Base-by-base conservation (phyloP, 148 eudicot species). In the Cornus suecica region DNA sequence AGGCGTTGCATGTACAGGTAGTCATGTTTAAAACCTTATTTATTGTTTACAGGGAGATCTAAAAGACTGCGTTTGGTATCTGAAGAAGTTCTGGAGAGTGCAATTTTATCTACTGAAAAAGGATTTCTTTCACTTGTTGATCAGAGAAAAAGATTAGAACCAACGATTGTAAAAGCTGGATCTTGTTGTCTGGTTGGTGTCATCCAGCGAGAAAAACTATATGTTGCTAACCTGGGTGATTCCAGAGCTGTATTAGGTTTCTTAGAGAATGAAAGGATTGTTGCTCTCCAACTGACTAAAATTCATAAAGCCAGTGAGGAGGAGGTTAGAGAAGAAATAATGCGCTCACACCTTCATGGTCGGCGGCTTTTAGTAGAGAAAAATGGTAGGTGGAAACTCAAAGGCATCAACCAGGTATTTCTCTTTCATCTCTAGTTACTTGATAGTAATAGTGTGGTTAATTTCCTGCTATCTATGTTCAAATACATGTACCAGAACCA, bases 401-500 rank as follows among this genome's bases (percentile, higher is more conserved):
- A 88, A 72, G 98, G 97, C 70, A 86, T 93, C 34, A 91, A 90
- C 67, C 98, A 93, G 98, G 97, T 37, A n/a, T n/a, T n/a, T n/a
- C n/a, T n/a, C n/a, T n/a, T n/a, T n/a, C n/a, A n/a, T n/a, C n/a
- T n/a, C n/a, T n/a, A n/a, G n/a, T n/a, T n/a, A n/a, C n/a, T n/a
- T n/a, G n/a, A n/a, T n/a, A n/a, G n/a, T n/a, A n/a, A n/a, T n/a
- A n/a, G n/a, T n/a, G n/a, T n/a, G n/a, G n/a, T n/a, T n/a, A n/a
- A n/a, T n/a, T n/a, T n/a, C n/a, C n/a, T n/a, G n/a, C n/a, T n/a
- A n/a, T n/a, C n/a, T n/a, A n/a, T n/a, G n/a, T n/a, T n/a, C n/a
- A n/a, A n/a, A n/a, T n/a, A n/a, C n/a, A n/a, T n/a, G n/a, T n/a
- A n/a, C n/a, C n/a, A n/a, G n/a, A n/a, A n/a, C n/a, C n/a, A n/a